Evolutionary conservation across 371 early-diverging fungal genomes (phyloP).

Genomic region (Umbelopsis sp.): DNA sequence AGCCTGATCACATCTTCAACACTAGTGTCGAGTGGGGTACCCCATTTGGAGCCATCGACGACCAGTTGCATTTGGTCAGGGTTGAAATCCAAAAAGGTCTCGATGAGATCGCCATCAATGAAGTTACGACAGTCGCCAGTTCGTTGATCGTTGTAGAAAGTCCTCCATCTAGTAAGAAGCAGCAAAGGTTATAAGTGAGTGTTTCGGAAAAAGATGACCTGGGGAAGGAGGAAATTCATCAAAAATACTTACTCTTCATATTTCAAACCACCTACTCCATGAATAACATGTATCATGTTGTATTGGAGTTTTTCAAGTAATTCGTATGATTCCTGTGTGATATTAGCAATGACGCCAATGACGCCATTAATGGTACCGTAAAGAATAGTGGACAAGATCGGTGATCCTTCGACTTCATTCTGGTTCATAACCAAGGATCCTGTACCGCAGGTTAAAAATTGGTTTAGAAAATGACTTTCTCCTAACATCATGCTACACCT

Average conservation of each 20-base stretch:
- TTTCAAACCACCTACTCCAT: slow-evolving; percentile 63
- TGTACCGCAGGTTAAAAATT: slow-evolving; percentile 23
- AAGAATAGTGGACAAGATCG: slow-evolving; percentile 52
- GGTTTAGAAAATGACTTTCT: background rate
- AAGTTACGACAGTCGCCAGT: slow-evolving; percentile 53
- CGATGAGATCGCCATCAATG: slow-evolving; percentile 91
- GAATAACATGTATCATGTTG: slow-evolving; percentile 58
- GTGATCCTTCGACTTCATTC: slow-evolving; percentile 44
- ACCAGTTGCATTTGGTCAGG: slow-evolving; percentile 52
- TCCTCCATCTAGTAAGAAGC: slow-evolving; percentile 57
- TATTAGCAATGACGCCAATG: slow-evolving; percentile 74
- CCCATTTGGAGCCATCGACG: slow-evolving; percentile 45
- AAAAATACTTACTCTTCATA: slow-evolving; percentile 49
- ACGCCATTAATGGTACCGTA: slow-evolving; percentile 82
- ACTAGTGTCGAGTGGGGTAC: slow-evolving; percentile 42
- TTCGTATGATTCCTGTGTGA: slow-evolving; percentile 60
- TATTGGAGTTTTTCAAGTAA: slow-evolving; percentile 67
- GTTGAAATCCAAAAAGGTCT: slow-evolving; percentile 69
- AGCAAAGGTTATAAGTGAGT: background rate
- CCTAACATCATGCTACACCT: background rate
- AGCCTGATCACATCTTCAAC: slow-evolving; percentile 37
- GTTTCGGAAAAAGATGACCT: background rate
- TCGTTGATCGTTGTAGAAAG: slow-evolving; percentile 55
- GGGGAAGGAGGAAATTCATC: background rate
- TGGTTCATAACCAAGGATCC: slow-evolving; percentile 64